Evolutionary conservation across 1,284 basidiomycete species (phyloP), one percentile per base, ranked within the genome.

Genomic region (Cystobasidiaceae sp.): DNA sequence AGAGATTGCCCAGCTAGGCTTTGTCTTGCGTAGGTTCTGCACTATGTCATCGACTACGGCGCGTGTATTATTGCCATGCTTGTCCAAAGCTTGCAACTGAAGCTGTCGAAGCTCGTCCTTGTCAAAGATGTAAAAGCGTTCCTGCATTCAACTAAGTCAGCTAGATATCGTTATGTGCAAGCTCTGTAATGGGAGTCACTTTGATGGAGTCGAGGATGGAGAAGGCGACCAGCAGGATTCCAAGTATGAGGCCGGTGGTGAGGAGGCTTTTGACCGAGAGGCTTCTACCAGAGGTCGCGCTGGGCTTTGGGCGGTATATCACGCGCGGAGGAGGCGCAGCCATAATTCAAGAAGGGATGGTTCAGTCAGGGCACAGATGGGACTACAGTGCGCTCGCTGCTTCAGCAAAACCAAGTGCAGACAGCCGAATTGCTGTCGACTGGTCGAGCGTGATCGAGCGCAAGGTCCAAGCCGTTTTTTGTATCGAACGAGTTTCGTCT

Each of bases 11-110:
- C 37, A 55, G 21, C 67, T 65, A 74, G 90, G 87, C 7, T 84
- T 85, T 11, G 79, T 76, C 13, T 85, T 86, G 4, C 58, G 46
- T 67, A 93, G 85, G 77, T 88, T 86, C 19, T 82, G 73, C 62
- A 90, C 81, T 71, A 96, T 89, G 76, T 89, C 84, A 45, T 82
- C 75, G 74, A 93, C 84, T 78, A 94, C 87, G 8, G 75, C 75
- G 17, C 82, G 74, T 1, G 85, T 84, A 74, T 89, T 81, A 73
- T 83, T 79, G 0, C 83, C 82, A 27, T 84, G 81, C 3, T 81
- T 74, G 9, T 82, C 81, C 74, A 93, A 82, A 45, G 90, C 86
- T n/a, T 83, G 81, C 71, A 84, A 80, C 15, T 87, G 83, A 37
- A 91, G 81, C 65, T 82, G 78, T 73, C 92, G 84, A 19, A 92